Percentiles rank a stretch among this genome's conserved stretches.
Evolutionary conservation across 2,329 filamentous ascomycete genomes (phyloP).

Genomic region (Alternaria panax): DNA sequence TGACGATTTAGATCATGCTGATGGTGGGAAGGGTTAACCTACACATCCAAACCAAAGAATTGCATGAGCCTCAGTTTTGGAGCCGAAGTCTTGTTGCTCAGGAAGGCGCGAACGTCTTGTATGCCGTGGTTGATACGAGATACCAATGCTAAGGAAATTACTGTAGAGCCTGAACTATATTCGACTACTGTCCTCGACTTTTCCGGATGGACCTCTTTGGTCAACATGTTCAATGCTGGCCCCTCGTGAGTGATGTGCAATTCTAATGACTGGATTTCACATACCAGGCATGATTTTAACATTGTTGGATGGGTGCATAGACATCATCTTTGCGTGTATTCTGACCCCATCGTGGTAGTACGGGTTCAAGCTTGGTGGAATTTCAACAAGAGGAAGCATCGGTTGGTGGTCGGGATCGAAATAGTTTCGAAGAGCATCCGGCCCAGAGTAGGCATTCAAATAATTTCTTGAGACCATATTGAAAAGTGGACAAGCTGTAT

Average conservation of each 20-base stretch:
- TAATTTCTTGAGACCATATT: conserved; percentile 20
- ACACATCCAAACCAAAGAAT: conserved; percentile 35
- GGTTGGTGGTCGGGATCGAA: conserved; percentile 66
- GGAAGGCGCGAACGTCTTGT: conserved; percentile 25
- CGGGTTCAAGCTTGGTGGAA: conserved; percentile 65
- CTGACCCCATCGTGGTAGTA: conserved; percentile 65
- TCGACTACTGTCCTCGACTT: conserved; percentile 30
- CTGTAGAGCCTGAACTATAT: conserved; percentile 32
- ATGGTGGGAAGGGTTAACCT: neutral
- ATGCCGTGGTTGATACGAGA: conserved; percentile 31
- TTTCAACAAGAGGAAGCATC: conserved; percentile 67
- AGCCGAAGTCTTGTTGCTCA: conserved; percentile 30
- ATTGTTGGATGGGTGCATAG: conserved; percentile 69
- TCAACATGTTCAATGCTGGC: conserved; percentile 30
- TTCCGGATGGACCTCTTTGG: conserved; percentile 18
- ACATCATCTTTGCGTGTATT: conserved; percentile 73
- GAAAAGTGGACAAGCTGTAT: neutral
- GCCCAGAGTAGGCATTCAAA: conserved; percentile 65
- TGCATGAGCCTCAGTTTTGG: conserved; percentile 30
- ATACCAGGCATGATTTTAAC: conserved; percentile 68
- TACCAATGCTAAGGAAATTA: conserved; percentile 30
- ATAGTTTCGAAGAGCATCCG: conserved; percentile 64
- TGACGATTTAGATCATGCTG: neutral
- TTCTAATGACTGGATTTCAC: neutral
- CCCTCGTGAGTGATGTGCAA: neutral